Base-by-base conservation (phyloP, 2,329 filamentous ascomycete genomes). In the Rutstroemia sp. region DNA sequence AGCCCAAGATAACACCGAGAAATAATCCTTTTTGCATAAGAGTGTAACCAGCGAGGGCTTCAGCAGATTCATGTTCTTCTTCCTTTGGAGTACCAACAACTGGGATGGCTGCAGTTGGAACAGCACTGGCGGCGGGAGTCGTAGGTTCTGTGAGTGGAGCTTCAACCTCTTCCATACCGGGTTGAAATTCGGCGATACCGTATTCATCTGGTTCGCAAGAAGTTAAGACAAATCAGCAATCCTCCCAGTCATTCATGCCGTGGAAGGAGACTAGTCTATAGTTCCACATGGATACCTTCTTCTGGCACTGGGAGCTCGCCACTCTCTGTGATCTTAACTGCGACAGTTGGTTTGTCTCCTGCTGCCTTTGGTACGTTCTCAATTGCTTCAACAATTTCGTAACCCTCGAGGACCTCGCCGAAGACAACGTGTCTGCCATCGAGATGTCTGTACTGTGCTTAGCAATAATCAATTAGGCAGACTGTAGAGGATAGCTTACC, bases 251-350 rank as follows among this genome's bases (percentile, higher is more conserved):
- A 61, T 50, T 42, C 51, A 56, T 47, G 53, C 54, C 56, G 54
- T 54, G 61, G 19, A 47, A 61, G 59, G 59, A 62, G 61, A 61
- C 60, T 64, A 66, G 70, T 77, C 81, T 87, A 94, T 75, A 94
- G 87, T 77, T 94, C 89, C 76, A 86, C 82, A 76, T 91, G 87
- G 78, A 90, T 92, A 94, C 89, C 89, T 94, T 94, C 89, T 78
- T 83, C 78, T 72, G 88, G 87, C 64, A 92, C 86, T 72, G 86
- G 81, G 67, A 94, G 77, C 79, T 92, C 88, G 73, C 89, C 89
- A 75, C 87, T 89, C 81, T 91, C 89, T 71, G 73, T 80, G 69
- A 95, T 90, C 78, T 84, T 92, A 74, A 94, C 78, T 19, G 78
- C 70, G 75, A 84, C 74, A 60, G 71, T 70, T 27, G 89, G 89